Evolutionary conservation across 164 flowering plant species (phyloP), one percentile per base, ranked within the genome.

Genomic region (Berberis thunbergii): DNA sequence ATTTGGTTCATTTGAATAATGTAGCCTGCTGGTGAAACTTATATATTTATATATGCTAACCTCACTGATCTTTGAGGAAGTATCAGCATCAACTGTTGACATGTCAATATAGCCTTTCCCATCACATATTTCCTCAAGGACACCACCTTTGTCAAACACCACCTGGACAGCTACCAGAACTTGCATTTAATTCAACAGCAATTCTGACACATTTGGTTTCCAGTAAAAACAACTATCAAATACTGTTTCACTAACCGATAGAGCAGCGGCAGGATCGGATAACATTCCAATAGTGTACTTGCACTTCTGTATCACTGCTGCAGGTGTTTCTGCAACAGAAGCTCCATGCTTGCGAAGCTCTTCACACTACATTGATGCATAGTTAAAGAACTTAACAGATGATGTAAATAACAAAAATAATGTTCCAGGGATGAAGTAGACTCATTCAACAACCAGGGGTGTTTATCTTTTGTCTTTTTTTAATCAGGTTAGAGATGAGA

Each of bases 11-110:
- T 26, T 26, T 26, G 26, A 26, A 26, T 26, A 26, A 26, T 26
- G 26, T 26, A 26, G 26, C 26, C 26, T 26, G 0, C 26, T 26
- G 26, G 26, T 26, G 26, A 26, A 26, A 26, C 26, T 26, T 13
- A 54, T 4, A 6, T 45, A 59, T 41, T 2, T 43, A 45, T 57
- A 4, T 11, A 50, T 52, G 55, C 57, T n/a, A 59, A 94, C 98
- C 97, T 86, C 87, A 66, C 72, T 80, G 60, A 94, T 94, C 78
- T 83, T 87, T 48, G 66, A 55, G 64, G 98, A 87, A 60, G 97
- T 90, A 60, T 83, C 90, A 49, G 95, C 84, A 79, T 87, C 97
- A 69, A 94, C 97, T n/a, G 97, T 94, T 76, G 98, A 94, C 97
- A 91, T 91, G 77, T 94, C 98, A 69, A 94, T 83, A 63, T 94